Base-by-base conservation (phyloP, 108 stramenopile species). In the Nitzschia putrida region DNA sequence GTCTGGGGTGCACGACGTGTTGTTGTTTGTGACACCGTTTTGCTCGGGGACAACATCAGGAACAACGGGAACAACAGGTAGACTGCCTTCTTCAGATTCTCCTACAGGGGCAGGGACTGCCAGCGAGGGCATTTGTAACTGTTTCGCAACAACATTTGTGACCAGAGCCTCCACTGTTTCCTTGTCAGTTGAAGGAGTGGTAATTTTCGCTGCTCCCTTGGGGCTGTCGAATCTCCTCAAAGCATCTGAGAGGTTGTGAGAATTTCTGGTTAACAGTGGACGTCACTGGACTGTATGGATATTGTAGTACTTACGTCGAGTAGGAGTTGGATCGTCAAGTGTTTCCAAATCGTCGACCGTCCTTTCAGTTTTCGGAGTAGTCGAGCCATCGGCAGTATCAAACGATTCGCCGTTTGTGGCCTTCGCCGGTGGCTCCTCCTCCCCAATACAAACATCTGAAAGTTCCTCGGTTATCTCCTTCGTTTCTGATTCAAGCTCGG, bases 61-160 rank as follows among this genome's bases (percentile, higher is more conserved):
- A 14, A 9, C 61, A 7, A n/a, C 42, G 8, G 43, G 18, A 4
- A 20, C 22, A 39, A 13, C 54, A 37, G 16, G 10, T 13, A 22
- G 26, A 8, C 14, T 56, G 29, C 14, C 56, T 43, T 57, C 57
- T 29, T 52, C 49, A n/a, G 39, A 18, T 8, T 42, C 57, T 0
- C 26, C 20, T 1, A 20, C 40, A 20, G 12, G 8, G n/a, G 54
- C 23, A 18, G 26, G 13, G 14, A 25, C 51, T 22, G 26, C 41
- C 51, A 80, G 60, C n/a, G 64, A 41, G n/a, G 80, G 80, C 51
- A 80, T 42, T 29, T 66, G 50, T 13, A 80, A 58, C 37, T 80
- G 68, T 11, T 72, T 80, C 20, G 58, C 66, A 10, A 75, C 66
- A 8, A 68, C 74, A 53, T 63, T 61, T 16, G 77, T 75, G 43